Evolutionary conservation across 1,284 basidiomycete species (phyloP).

Genomic region (Tylopilus orsonianus): DNA sequence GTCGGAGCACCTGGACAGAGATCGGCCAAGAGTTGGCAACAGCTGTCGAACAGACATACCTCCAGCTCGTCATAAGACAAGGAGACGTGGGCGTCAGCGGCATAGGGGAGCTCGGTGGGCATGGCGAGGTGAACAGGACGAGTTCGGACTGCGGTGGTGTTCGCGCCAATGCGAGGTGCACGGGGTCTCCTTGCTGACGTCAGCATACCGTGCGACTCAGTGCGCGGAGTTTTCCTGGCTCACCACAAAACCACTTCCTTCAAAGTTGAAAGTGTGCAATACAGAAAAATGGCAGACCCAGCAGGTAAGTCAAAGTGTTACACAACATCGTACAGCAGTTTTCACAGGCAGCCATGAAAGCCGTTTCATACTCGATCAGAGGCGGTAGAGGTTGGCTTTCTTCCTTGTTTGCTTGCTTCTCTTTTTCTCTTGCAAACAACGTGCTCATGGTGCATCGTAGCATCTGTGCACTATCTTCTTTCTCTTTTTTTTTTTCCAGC

Average conservation of each 20-base stretch:
- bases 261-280: constrained; percentile 21
- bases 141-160: constrained; percentile 14
- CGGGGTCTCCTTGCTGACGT: constrained; percentile 30
- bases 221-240: constrained; percentile 26
- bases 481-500: constrained; percentile 56
- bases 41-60: constrained; percentile 41
- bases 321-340: constrained; percentile 15
- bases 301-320: constrained; percentile 30
- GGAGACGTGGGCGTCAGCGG: constrained; percentile 90
- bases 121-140: constrained; percentile 35
- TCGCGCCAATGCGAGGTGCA: constrained; percentile 6
- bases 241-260: constrained; percentile 24
- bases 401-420: constrained; percentile 24
- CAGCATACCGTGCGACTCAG: constrained; percentile 17
- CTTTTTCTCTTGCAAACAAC: constrained; percentile 30
- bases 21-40: constrained; percentile 1
- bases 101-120: constrained; percentile 91
- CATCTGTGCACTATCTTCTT: constrained; percentile 54
- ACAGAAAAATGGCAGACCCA: constrained; percentile 44
- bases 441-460: constrained; percentile 64
- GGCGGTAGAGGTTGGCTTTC: constrained; percentile 36
- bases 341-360: constrained; percentile 33
- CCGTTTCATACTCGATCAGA: constrained; percentile 33
- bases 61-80: constrained; percentile 88
- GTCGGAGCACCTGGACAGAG: constrained; percentile 65